Conservation (phyloP, 805 yeast species). For the Myxozyma neotropica region DNA sequence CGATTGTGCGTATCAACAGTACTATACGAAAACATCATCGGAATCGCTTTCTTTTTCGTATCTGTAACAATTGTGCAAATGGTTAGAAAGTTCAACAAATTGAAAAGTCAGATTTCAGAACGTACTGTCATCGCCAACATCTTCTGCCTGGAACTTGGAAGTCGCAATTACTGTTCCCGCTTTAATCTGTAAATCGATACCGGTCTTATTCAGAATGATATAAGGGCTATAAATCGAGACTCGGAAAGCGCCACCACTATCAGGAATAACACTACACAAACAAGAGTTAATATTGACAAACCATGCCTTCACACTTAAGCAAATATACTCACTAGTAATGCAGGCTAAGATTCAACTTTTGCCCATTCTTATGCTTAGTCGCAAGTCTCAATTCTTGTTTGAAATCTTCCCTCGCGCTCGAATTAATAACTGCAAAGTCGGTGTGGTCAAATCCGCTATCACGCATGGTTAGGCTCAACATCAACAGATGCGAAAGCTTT, state of each 20-base stretch:
- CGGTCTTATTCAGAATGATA: constrained; percentile 78
- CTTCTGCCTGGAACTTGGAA: constrained; percentile 40
- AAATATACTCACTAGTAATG: constrained; percentile 53
- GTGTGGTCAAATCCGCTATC: constrained; percentile 64
- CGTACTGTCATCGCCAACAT: constrained; percentile 17
- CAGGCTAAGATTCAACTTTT: constrained; percentile 61
- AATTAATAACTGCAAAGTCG: constrained; percentile 68
- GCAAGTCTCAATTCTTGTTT: constrained; percentile 56
- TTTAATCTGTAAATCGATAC: constrained; percentile 59
- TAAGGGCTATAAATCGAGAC: constrained; percentile 83
- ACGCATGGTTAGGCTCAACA: constrained; percentile 61
- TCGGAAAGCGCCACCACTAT: constrained; percentile 60
- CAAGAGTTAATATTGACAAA: background rate
- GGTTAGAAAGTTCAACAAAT: background rate
- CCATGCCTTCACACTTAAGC: background rate
- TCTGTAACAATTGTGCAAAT: constrained; percentile 23
- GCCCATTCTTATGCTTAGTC: constrained; percentile 65
- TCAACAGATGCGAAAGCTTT: constrained; percentile 66
- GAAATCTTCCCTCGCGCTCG: constrained; percentile 57
- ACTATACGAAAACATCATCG: constrained; percentile 85
- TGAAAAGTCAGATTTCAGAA: background rate
- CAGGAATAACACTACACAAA: constrained; percentile 40
- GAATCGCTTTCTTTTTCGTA: constrained; percentile 46
- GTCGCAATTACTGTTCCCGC: constrained; percentile 57
- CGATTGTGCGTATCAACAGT: constrained; percentile 62